Evolutionary conservation across 1,139 yeast genomes (phyloP).

Genomic region (Kurtzmaniella natalensis): DNA sequence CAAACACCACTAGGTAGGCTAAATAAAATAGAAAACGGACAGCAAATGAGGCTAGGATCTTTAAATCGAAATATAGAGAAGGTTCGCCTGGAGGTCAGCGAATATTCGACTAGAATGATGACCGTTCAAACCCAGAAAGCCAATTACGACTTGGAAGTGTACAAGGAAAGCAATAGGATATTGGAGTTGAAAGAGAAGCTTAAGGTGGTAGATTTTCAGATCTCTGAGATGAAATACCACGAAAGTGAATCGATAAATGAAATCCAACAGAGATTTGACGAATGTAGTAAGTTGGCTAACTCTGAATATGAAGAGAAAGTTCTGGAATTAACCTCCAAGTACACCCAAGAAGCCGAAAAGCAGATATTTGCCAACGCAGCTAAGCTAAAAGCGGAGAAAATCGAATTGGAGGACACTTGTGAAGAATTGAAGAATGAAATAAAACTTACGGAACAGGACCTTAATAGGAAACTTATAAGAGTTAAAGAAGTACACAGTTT

Average conservation of each 20-base stretch:
- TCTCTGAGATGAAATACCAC: conserved; percentile 26
- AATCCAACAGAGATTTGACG: conserved; percentile 30
- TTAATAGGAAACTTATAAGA: conserved; percentile 21
- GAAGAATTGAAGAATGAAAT: conserved; percentile 15
- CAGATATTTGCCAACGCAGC: conserved; percentile 25
- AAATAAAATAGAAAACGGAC: conserved; percentile 11
- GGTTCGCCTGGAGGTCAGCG: conserved; percentile 16
- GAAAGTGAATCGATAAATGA: conserved; percentile 23
- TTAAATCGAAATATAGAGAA: conserved; percentile 13
- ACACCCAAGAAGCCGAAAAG: conserved; percentile 29
- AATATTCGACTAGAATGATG: conserved; percentile 20
- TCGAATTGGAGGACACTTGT: conserved; percentile 13
- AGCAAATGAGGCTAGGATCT: conserved; percentile 9
- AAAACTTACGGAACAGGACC: conserved; percentile 16
- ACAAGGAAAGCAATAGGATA: conserved; percentile 34
- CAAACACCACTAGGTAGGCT: conserved; percentile 5
- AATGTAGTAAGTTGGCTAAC: conserved; percentile 29
- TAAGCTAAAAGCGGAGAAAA: conserved; percentile 21
- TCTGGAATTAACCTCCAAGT: conserved; percentile 33
- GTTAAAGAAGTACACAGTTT: conserved; percentile 24
- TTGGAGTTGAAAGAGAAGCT: conserved; percentile 18
- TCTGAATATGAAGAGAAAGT: conserved; percentile 31
- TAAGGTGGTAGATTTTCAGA: conserved; percentile 18
- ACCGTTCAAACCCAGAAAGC: conserved; percentile 36
- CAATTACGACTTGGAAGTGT: conserved; percentile 30